Evolutionary conservation across 495 filamentous ascomycete genomes (phyloP).

Genomic region (Staphylotrichum tortipilum): DNA sequence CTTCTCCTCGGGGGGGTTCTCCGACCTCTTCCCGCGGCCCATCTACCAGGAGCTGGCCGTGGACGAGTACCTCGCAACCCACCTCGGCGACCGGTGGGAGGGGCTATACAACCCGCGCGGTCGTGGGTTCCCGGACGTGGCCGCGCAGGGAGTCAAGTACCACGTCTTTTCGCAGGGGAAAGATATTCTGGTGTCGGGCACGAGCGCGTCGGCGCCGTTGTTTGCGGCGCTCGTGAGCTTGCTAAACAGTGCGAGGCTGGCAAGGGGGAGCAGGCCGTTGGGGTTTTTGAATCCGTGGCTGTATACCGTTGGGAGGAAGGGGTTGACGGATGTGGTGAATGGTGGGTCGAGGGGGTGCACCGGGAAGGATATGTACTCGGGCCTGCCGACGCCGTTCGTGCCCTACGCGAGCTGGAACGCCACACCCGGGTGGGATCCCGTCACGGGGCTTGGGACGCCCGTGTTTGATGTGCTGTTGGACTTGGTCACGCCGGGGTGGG

Average conservation of each 20-base stretch:
- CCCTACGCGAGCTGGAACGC: slow-evolving; percentile 49
- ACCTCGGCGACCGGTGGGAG: slow-evolving; percentile 40
- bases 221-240: slow-evolving; percentile 52
- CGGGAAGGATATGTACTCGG: slow-evolving; percentile 29
- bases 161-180: slow-evolving; percentile 5
- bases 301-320: slow-evolving; percentile 39
- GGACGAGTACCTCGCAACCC: slow-evolving; percentile 47
- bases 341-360: slow-evolving; percentile 56
- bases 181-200: slow-evolving; percentile 13
- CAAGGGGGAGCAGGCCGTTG: slow-evolving; percentile 41
- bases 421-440: slow-evolving; percentile 38
- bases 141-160: slow-evolving; percentile 48
- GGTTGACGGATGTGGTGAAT: slow-evolving; percentile 54
- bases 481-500: slow-evolving; percentile 17
- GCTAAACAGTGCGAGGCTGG: slow-evolving; percentile 55
- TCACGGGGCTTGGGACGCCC: slow-evolving; percentile 39
- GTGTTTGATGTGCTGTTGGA: slow-evolving; percentile 21
- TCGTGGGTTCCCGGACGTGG: slow-evolving; percentile 61
- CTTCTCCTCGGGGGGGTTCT: slow-evolving; percentile 57
- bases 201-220: slow-evolving; percentile 49
- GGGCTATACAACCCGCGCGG: slow-evolving; percentile 47
- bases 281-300: slow-evolving; percentile 66
- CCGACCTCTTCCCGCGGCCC: slow-evolving; percentile 53
- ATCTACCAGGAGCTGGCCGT: slow-evolving; percentile 54
- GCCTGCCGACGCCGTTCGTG: slow-evolving; percentile 1